Base-by-base conservation (phyloP, 805 yeast species). In the Kluyveromyces dobzhanskii region DNA sequence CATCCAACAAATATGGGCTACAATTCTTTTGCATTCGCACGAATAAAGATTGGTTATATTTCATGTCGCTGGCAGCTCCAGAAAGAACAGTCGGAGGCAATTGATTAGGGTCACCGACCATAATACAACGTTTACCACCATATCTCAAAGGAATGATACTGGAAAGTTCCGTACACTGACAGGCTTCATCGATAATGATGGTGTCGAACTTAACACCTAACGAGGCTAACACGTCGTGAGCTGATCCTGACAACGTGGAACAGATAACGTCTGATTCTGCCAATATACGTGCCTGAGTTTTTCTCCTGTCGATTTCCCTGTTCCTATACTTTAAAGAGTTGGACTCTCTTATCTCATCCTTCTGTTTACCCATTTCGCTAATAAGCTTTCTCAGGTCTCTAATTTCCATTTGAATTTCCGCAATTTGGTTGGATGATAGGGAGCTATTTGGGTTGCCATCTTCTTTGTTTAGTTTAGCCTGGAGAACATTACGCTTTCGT, bases 101-200 rank as follows among this genome's bases (percentile, higher is more conserved):
- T 64, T 92, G 98, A 57, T 92, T 88, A 2, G 97, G 97, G 65
- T 92, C 98, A 58, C 98, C 98, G 33, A 92, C 98, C 94, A 92
- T 83, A 35, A 92, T 81, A 64, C 97, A 90, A 40, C 78, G 76
- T 43, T 72, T 78, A 51, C 94, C 84, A 1, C 97, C 97, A 57
- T 88, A 92, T 53, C 94, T 69, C 47, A 92, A 66, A 0, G 98
- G 98, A 50, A 90, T 90, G 18, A 92, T 73, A 0, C 94, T 84
- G 6, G 96, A 85, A 26, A 90, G 57, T 56, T 90, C 98, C 29
- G 92, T 88, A 75, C 95, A 83, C 61, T 90, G 98, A 49, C 97
- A 94, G 2, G 98, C 98, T 60, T 90, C 98, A 65, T 90, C 98
- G 44, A 90, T 80, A 37, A 90, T 80, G 2, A 92, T 97, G 3